A percentile compares a stretch with the other conserved stretches of the same genome.
Evolutionary conservation across 495 filamentous ascomycete species (phyloP).

Genomic region (Lentithecium fluviatile): DNA sequence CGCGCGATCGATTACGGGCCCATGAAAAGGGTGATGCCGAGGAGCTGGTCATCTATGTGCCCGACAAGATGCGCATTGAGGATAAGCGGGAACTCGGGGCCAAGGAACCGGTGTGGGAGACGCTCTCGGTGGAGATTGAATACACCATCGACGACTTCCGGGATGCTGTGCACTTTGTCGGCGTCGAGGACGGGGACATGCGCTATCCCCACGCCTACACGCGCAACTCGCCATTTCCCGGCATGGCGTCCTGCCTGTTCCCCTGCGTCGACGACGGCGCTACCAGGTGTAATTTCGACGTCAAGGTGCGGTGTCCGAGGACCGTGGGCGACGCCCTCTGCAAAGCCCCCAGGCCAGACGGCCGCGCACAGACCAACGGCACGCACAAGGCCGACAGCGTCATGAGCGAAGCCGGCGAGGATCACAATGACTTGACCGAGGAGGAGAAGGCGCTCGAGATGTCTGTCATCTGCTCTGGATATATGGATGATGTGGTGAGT

Average conservation of each 20-base stretch:
- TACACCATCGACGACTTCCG: slow-evolving; percentile 70
- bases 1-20: slow-evolving; percentile 44
- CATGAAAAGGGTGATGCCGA: slow-evolving; percentile 59
- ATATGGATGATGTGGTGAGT: no score
- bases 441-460: slow-evolving; percentile 86
- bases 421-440: slow-evolving; percentile 51
- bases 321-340: slow-evolving; percentile 79
- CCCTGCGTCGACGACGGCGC: slow-evolving; percentile 84
- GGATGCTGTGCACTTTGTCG: slow-evolving; percentile 90
- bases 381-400: slow-evolving; percentile 26
- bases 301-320: slow-evolving; percentile 79
- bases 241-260: slow-evolving; percentile 81
- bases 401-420: slow-evolving; percentile 25
- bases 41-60: slow-evolving; percentile 62
- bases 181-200: slow-evolving; percentile 69
- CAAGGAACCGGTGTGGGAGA: slow-evolving; percentile 45
- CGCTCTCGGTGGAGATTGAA: slow-evolving; percentile 64
- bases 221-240: slow-evolving; percentile 70
- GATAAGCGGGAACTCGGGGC: slow-evolving; percentile 40
- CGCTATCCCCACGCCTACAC: slow-evolving; percentile 92
- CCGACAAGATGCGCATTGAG: slow-evolving; percentile 55
- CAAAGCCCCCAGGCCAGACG: slow-evolving; percentile 13
- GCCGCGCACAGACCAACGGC: slow-evolving; percentile 1
- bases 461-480: slow-evolving; percentile 83
- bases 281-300: slow-evolving; percentile 79